A percentile compares a stretch with the other conserved stretches of the same genome.
phyloP scores from a whole-genome alignment of 192 early-diverging fungal genomes.

The Tieghemiomyces parasiticus region DNA sequence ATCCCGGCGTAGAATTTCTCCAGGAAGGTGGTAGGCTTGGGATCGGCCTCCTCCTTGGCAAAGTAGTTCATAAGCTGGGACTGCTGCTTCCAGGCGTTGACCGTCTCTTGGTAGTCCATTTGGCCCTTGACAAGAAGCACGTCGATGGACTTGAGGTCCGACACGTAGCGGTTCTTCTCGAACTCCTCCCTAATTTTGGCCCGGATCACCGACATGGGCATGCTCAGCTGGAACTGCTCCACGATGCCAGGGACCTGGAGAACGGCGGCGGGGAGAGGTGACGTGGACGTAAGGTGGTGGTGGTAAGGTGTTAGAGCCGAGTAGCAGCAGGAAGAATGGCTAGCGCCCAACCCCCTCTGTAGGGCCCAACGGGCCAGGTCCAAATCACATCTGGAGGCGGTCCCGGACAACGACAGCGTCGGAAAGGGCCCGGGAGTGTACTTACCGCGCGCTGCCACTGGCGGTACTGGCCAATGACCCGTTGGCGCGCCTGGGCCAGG shows the following conservation, averaged over 20 bases:
- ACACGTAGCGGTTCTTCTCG: constrained; percentile 67
- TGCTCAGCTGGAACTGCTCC: constrained; percentile 51
- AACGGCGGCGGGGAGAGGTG: not conserved
- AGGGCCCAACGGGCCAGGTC: no score
- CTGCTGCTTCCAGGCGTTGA: constrained; percentile 87
- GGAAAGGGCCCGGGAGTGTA: no score
- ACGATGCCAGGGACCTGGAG: constrained; percentile 58
- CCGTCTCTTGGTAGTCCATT: constrained; percentile 74
- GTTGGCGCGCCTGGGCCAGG: constrained; percentile 40
- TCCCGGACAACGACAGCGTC: no score
- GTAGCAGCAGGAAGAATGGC: no score
- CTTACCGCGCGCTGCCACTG: constrained; percentile 50
- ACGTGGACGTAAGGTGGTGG: not conserved
- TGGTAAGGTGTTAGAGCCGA: no score
- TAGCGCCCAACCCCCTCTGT: no score
- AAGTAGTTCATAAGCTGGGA: constrained; percentile 82
- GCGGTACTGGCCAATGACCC: constrained; percentile 51
- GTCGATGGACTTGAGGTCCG: constrained; percentile 61
- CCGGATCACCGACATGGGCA: constrained; percentile 54
- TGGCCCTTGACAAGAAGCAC: constrained; percentile 77
- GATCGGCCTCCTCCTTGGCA: constrained; percentile 49
- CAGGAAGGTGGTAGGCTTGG: constrained; percentile 54
- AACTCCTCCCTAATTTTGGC: constrained; percentile 81
- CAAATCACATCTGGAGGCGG: no score
- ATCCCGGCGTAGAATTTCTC: constrained; percentile 65